Percentiles rank a stretch among this genome's conserved stretches.
Evolutionary conservation across 2,329 filamentous ascomycete species (phyloP).

Genomic region (Colletotrichum ledebouriae): DNA sequence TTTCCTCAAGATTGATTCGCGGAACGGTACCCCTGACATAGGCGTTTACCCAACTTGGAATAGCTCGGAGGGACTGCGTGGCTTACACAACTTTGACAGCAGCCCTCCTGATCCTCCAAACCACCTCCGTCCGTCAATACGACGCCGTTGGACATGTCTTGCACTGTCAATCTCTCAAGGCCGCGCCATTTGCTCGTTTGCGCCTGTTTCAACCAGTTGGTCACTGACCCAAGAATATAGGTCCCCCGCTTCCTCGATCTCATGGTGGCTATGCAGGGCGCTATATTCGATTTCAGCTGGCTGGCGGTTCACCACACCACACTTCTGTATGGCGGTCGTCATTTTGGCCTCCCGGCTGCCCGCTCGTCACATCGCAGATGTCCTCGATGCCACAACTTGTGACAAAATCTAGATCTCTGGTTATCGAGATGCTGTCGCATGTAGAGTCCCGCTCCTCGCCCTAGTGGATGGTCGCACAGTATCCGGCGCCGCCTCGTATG

Average conservation of each 20-base stretch:
- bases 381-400: constrained; percentile 18
- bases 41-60: background rate
- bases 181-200: background rate
- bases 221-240: background rate
- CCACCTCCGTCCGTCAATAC: background rate
- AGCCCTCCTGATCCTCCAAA: too few relatives aligned
- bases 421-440: constrained; percentile 26
- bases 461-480: constrained; percentile 8
- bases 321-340: background rate
- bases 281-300: background rate
- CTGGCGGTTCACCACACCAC: background rate
- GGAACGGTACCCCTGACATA: background rate
- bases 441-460: background rate
- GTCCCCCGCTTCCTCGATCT: background rate
- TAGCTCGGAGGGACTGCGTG: background rate
- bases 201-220: constrained; percentile 6
- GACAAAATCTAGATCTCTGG: constrained; percentile 30
- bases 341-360: background rate
- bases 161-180: background rate
- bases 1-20: constrained; percentile 10
- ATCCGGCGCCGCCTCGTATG: background rate
- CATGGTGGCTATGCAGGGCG: constrained; percentile 8
- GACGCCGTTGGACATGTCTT: background rate
- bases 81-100: constrained; percentile 16
- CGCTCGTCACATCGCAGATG: constrained; percentile 14